These are phyloP conservation scores for Tirmania nivea DNA, from an alignment of 495 filamentous ascomycete genomes.

Conservation along the genomic window DNA sequence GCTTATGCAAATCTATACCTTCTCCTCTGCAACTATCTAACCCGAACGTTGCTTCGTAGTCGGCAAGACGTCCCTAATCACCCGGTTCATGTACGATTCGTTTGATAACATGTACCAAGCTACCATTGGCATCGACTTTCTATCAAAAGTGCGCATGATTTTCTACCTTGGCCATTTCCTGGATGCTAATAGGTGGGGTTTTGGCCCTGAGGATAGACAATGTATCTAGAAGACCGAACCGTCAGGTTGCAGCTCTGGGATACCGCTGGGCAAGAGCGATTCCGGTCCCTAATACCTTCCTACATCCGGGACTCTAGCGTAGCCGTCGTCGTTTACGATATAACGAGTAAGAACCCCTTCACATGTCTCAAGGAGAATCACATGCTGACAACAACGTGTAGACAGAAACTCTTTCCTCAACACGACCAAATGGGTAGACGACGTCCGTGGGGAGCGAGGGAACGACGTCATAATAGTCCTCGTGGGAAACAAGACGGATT, in stretches of 20 bases:
- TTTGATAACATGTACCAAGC: slow-evolving; percentile 99
- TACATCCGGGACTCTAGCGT: slow-evolving; percentile 96
- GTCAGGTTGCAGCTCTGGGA: slow-evolving; percentile 97
- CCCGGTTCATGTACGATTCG: slow-evolving; percentile 99
- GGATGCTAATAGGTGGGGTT: slow-evolving; percentile 7
- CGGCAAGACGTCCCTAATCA: slow-evolving; percentile 95
- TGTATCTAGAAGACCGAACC: slow-evolving; percentile 98
- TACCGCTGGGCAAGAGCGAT: slow-evolving; percentile 90
- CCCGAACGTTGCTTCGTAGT: slow-evolving; percentile 29
- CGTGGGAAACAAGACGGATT: slow-evolving; percentile 96
- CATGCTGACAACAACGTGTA: slow-evolving; percentile 9
- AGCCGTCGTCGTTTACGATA: slow-evolving; percentile 95
- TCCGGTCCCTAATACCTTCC: slow-evolving; percentile 86
- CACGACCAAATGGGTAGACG: slow-evolving; percentile 97
- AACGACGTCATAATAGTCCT: slow-evolving; percentile 98
- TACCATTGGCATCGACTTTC: slow-evolving; percentile 97
- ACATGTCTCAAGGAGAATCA: too few species aligned
- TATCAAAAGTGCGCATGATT: slow-evolving; percentile 55
- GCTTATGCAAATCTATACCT: slow-evolving; percentile 11
- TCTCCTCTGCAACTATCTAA: neutral
- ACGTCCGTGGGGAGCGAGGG: slow-evolving; percentile 85
- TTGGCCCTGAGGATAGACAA: slow-evolving; percentile 42
- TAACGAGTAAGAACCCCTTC: slow-evolving; percentile 39
- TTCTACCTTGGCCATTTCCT: neutral
- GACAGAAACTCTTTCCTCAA: slow-evolving; percentile 89